These are phyloP conservation scores for Narthecium ossifragum DNA, from an alignment of 106 monocot genomes.

Conservation along the genomic window DNA sequence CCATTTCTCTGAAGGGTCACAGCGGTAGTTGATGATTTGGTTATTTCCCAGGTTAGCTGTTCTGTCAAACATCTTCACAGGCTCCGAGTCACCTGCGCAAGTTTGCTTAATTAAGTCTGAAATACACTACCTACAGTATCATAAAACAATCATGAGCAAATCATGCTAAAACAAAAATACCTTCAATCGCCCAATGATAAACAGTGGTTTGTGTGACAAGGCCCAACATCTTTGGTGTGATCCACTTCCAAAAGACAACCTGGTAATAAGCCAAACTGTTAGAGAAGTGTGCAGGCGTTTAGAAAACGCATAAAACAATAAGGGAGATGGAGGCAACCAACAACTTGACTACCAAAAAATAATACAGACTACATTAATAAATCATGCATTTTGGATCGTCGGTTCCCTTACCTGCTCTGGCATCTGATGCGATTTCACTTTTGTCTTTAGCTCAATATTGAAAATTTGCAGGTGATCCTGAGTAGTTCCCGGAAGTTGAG, in stretches of 20 bases:
- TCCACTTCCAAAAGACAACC: conserved; percentile 99
- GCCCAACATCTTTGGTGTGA: conserved; percentile 88
- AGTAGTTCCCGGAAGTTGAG: conserved; percentile 86
- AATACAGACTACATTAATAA: too few relatives aligned
- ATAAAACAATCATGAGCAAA: background rate
- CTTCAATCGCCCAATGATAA: conserved; percentile 97
- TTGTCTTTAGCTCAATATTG: conserved; percentile 84
- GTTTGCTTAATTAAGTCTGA: too few relatives aligned
- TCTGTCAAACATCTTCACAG: conserved; percentile 92
- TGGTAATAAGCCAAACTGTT: conserved; percentile 4
- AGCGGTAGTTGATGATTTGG: conserved; percentile 95
- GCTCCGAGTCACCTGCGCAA: conserved; percentile 75
- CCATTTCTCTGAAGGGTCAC: conserved; percentile 97
- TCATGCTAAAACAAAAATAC: conserved; percentile 14
- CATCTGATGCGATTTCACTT: conserved; percentile 98
- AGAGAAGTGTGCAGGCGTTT: too few relatives aligned
- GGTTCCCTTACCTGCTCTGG: conserved; percentile 93
- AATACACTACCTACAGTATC: too few relatives aligned
- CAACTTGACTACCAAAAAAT: too few relatives aligned
- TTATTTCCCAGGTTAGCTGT: conserved; percentile 87
- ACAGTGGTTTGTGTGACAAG: conserved; percentile 91
- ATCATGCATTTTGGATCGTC: too few relatives aligned
- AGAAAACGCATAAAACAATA: too few relatives aligned
- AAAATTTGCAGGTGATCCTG: conserved; percentile 98
- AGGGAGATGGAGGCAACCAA: too few relatives aligned